Percentiles rank a stretch among this genome's conserved stretches.
phyloP scores from a whole-genome alignment of 202 grass and related monocot species.

The Saccharum hybrid region DNA sequence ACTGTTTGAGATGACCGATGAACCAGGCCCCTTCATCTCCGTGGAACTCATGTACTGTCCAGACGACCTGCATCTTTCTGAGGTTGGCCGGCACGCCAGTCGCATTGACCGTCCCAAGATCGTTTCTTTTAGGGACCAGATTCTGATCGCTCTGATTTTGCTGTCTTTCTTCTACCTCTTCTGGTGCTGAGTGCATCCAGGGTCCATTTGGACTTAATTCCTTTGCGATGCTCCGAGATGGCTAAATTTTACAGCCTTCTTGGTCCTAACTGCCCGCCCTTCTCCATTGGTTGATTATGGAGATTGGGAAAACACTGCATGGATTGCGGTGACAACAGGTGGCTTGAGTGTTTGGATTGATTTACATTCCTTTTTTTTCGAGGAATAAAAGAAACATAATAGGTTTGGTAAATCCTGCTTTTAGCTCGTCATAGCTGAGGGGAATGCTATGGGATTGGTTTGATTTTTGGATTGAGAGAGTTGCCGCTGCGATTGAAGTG shows the following conservation, averaged over 20 bases:
- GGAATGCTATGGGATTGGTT: not conserved
- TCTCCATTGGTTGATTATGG: slow-evolving; percentile 20
- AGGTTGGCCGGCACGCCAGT: slow-evolving; percentile 36
- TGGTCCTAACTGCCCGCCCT: slow-evolving; percentile 2
- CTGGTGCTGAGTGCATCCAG: slow-evolving; percentile 37
- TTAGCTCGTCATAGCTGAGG: not conserved
- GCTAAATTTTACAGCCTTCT: slow-evolving; percentile 48
- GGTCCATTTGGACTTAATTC: not conserved
- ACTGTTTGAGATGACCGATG: slow-evolving; percentile 68
- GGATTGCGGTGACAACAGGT: slow-evolving; percentile 26
- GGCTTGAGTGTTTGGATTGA: slow-evolving; percentile 20
- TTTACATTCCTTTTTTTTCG: not conserved
- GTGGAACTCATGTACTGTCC: slow-evolving; percentile 74
- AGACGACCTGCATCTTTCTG: slow-evolving; percentile 41
- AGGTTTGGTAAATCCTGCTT: not conserved
- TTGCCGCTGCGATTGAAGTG: not conserved
- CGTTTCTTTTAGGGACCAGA: slow-evolving; percentile 68
- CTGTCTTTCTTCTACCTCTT: slow-evolving; percentile 57
- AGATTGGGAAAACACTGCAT: slow-evolving; percentile 22
- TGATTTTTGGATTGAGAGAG: not conserved
- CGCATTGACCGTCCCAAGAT: slow-evolving; percentile 44
- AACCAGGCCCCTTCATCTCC: slow-evolving; percentile 62
- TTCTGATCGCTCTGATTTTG: slow-evolving; percentile 56
- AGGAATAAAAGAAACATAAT: not conserved
- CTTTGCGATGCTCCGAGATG: slow-evolving; percentile 16